Evolutionary conservation across 345 rosid genomes (phyloP).

Genomic region (Cardamine resedifolia): DNA sequence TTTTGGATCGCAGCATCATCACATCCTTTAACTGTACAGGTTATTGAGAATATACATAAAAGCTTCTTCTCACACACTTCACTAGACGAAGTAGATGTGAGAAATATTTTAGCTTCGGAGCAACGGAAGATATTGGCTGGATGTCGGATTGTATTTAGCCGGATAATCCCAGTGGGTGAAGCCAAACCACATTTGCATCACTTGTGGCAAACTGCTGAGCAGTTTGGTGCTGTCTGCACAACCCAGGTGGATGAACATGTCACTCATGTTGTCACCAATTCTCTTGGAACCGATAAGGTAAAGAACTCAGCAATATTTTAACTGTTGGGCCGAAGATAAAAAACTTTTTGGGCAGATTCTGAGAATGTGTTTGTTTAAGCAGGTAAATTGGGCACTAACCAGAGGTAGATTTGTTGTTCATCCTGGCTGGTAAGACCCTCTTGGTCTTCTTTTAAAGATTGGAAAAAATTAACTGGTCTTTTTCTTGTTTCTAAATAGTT

Average conservation of each 20-base stretch:
- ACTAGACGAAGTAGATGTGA: constrained; percentile 82
- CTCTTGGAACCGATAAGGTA: constrained; percentile 99
- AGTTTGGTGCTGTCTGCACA: constrained; percentile 95
- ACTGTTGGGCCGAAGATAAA: neutral
- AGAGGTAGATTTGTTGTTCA: constrained; percentile 83
- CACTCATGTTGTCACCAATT: constrained; percentile 94
- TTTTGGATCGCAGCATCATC: constrained; percentile 19
- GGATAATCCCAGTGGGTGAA: constrained; percentile 94
- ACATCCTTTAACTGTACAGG: constrained; percentile 50
- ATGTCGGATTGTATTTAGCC: constrained; percentile 86
- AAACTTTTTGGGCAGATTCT: constrained; percentile 2
- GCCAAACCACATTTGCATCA: constrained; percentile 93
- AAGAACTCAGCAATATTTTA: neutral
- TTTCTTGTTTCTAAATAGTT: constrained; percentile 18
- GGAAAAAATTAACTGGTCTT: neutral
- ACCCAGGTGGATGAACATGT: constrained; percentile 86
- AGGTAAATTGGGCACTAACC: constrained; percentile 95
- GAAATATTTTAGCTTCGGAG: constrained; percentile 82
- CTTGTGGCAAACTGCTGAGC: constrained; percentile 96
- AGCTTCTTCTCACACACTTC: constrained; percentile 68
- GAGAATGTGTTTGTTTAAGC: constrained; percentile 40
- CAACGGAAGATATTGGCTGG: constrained; percentile 83
- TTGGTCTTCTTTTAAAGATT: neutral
- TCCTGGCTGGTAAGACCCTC: constrained; percentile 84
- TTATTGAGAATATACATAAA: constrained; percentile 81